Conservation (phyloP, 345 rosid genomes). For the Trapa bicornis region DNA sequence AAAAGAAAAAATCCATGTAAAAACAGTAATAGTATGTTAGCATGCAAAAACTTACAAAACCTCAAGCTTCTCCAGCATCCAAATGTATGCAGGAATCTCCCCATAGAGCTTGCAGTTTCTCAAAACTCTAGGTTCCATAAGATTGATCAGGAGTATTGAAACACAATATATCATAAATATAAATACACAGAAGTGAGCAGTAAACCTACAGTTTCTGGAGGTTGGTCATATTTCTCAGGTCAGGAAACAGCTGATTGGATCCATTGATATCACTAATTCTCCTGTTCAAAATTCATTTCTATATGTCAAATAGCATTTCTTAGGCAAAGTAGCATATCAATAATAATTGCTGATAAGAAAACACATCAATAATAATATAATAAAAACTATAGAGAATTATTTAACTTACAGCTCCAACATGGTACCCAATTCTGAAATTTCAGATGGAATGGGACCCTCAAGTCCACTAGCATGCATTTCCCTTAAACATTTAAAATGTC, state of each 20-base stretch:
- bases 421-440: slow-evolving; percentile 19
- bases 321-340: background rate
- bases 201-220: slow-evolving; percentile 24
- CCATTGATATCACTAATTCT: slow-evolving; percentile 35
- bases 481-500: slow-evolving; percentile 18
- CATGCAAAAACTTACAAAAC: slow-evolving; percentile 15
- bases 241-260: slow-evolving; percentile 28
- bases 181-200: background rate
- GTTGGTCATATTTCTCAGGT: slow-evolving; percentile 17
- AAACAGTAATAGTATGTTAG: background rate
- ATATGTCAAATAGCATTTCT: background rate
- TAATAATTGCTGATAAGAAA: background rate
- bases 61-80: slow-evolving; percentile 12
- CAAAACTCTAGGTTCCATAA: slow-evolving; percentile 21
- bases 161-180: background rate
- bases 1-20: background rate
- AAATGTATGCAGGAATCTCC: slow-evolving; percentile 16
- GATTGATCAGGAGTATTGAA: background rate
- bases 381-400: background rate
- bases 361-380: background rate
- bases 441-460: slow-evolving; percentile 39
- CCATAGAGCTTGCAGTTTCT: slow-evolving; percentile 29
- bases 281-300: slow-evolving; percentile 16
- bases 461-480: slow-evolving; percentile 52
- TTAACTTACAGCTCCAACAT: slow-evolving; percentile 30